Evolutionary conservation across 192 early-diverging fungal genomes (phyloP).

Genomic region (Allomyces macrogynus): DNA sequence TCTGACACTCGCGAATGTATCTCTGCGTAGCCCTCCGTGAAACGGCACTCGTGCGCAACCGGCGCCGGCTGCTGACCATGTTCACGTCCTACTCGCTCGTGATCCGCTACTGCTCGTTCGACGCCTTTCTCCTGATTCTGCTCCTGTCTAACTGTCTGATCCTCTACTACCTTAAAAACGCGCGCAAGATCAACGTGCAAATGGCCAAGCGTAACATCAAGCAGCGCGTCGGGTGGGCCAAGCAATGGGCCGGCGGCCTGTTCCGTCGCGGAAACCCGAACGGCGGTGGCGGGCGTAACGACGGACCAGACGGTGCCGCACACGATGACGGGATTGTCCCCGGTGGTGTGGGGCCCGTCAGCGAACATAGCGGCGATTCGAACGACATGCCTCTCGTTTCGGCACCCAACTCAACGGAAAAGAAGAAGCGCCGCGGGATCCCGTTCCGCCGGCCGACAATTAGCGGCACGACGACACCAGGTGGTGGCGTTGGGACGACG

Average conservation of each 20-base stretch:
- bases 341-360: background rate
- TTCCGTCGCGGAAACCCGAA: slow-evolving; percentile 10
- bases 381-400: too few species aligned
- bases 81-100: slow-evolving; percentile 19
- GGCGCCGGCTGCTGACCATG: slow-evolving; percentile 20
- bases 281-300: background rate
- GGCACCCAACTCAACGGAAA: too few species aligned
- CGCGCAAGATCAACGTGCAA: slow-evolving; percentile 25
- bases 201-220: slow-evolving; percentile 25
- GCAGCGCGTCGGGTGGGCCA: slow-evolving; percentile 28
- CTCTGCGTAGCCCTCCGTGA: slow-evolving; percentile 19
- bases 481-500: background rate
- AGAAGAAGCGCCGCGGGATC: too few species aligned
- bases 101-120: slow-evolving; percentile 23
- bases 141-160: slow-evolving; percentile 23
- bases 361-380: background rate
- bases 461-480: background rate
- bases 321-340: background rate
- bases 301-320: background rate
- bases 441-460: background rate
- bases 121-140: slow-evolving; percentile 23
- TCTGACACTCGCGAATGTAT: too few species aligned
- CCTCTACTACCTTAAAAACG: slow-evolving; percentile 31
- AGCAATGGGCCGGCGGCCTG: slow-evolving; percentile 26
- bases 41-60: slow-evolving; percentile 20